Evolutionary conservation across 1,284 basidiomycete genomes (phyloP).

Genomic region (Trichosporon sp.): DNA sequence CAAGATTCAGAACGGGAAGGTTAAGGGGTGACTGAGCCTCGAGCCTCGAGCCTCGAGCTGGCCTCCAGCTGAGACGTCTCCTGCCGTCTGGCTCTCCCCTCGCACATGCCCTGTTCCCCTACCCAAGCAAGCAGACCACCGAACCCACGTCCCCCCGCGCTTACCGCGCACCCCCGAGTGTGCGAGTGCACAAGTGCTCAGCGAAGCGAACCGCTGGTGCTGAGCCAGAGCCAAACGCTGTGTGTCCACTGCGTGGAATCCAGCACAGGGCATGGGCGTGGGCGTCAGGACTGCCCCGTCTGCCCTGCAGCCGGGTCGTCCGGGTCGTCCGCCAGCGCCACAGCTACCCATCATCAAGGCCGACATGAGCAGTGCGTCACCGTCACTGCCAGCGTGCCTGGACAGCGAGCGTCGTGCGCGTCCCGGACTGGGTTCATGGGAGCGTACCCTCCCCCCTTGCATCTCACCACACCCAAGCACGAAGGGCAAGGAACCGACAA

Average conservation of each 20-base stretch:
- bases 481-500: not conserved
- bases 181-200: too few relatives aligned
- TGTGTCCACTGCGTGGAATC: too few relatives aligned
- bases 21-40: not conserved
- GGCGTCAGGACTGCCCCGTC: too few relatives aligned
- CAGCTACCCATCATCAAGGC: too few relatives aligned
- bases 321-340: too few relatives aligned
- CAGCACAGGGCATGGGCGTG: too few relatives aligned
- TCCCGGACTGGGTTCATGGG: not conserved
- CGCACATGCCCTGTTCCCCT: not conserved
- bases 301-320: too few relatives aligned
- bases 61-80: not conserved
- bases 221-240: too few relatives aligned
- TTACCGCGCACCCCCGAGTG: too few relatives aligned
- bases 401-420: not conserved
- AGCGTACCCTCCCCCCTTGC: not conserved
- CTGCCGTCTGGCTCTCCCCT: not conserved
- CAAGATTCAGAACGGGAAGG: not conserved
- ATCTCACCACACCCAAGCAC: not conserved
- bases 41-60: not conserved
- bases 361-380: not conserved
- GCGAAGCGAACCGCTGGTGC: too few relatives aligned
- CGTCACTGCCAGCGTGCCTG: not conserved
- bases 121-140: not conserved
- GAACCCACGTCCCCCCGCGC: too few relatives aligned